Percentiles rank a stretch among this genome's conserved stretches.
These are phyloP conservation scores for Primulina tabacum DNA, from an alignment of 257 asterid species.

Conservation along the genomic window DNA sequence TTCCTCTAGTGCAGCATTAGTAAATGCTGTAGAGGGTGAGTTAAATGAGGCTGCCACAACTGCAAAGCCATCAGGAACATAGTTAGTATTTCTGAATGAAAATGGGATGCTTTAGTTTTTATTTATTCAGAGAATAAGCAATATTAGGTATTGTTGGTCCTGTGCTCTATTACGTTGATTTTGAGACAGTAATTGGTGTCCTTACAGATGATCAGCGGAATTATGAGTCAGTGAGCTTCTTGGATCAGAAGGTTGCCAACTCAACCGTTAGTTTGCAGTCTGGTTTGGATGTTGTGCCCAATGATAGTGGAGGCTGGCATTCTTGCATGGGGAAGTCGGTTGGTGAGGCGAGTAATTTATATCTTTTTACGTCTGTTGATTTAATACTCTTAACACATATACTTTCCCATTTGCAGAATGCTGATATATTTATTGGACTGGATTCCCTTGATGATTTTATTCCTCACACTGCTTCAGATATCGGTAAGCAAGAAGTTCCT, in stretches of 20 bases:
- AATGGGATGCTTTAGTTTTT: not conserved
- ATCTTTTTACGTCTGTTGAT: constrained; percentile 15
- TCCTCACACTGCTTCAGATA: constrained; percentile 34
- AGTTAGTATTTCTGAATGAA: constrained; percentile 30
- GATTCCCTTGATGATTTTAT: constrained; percentile 44
- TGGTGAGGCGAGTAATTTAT: constrained; percentile 45
- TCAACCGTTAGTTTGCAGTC: constrained; percentile 24
- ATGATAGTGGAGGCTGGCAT: constrained; percentile 33
- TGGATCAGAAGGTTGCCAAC: constrained; percentile 20
- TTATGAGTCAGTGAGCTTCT: constrained; percentile 15
- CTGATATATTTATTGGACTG: constrained; percentile 41
- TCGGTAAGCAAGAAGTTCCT: constrained; percentile 29
- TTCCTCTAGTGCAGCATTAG: constrained; percentile 32
- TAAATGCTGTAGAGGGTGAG: constrained; percentile 21
- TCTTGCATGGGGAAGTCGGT: constrained; percentile 36
- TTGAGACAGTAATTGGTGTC: constrained; percentile 4
- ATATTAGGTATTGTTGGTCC: not conserved
- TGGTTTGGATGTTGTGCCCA: constrained; percentile 32
- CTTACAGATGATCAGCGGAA: constrained; percentile 21
- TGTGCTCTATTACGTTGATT: not conserved
- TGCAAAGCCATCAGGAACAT: constrained; percentile 29
- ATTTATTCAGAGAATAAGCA: not conserved
- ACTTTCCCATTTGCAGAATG: constrained; percentile 36
- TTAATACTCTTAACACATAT: constrained; percentile 28
- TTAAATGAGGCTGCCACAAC: not conserved